Base-by-base conservation (phyloP, 2,329 filamentous ascomycete genomes). In the Alternaria rosae region DNA sequence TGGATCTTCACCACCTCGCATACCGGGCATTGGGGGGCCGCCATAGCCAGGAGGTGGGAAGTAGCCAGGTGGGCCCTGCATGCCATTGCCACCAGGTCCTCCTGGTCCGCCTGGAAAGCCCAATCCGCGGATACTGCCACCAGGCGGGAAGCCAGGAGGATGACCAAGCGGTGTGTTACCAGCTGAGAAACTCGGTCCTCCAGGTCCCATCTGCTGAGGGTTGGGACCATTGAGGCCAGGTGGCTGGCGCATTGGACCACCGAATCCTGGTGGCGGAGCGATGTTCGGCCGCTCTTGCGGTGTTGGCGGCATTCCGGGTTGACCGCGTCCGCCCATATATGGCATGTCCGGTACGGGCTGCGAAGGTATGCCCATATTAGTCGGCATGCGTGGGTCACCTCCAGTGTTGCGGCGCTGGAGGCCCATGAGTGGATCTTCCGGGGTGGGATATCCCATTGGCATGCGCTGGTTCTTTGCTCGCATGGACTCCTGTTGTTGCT, bases 321-420 rank as follows among this genome's bases (percentile, higher is more conserved):
- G 74, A 32, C 74, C 73, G 38, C 74, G 70, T 48, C 69, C 70
- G 17, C 71, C 68, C 73, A 79, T 75, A 58, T 70, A 77, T 6
- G 69, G 72, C 66, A 78, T 73, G 8, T 80, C 78, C 13, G 75
- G 76, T 11, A 75, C 60, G 7, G 77, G 73, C 56, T 80, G 78
- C 21, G 78, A 79, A n/a, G 78, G 78, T 25, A 80, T 80, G 23
- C 78, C 78, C 78, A 80, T 80, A 57, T 80, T 80, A 25, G 74
- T 77, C 66, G 78, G 69, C 52, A 77, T 78, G 11, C 77, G 77
- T 30, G 77, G 72, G 38, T 76, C 70, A 25, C 75, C 76, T 20
- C 73, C 75, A 5, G 76, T 79, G 56, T 74, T 79, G 58, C 76
- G 78, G 44, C 78, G 78, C 68, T 78, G 76, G 12, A 79, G 70